Conservation (phyloP, 768 basidiomycete genomes). For the Coprinopsis sp. region DNA sequence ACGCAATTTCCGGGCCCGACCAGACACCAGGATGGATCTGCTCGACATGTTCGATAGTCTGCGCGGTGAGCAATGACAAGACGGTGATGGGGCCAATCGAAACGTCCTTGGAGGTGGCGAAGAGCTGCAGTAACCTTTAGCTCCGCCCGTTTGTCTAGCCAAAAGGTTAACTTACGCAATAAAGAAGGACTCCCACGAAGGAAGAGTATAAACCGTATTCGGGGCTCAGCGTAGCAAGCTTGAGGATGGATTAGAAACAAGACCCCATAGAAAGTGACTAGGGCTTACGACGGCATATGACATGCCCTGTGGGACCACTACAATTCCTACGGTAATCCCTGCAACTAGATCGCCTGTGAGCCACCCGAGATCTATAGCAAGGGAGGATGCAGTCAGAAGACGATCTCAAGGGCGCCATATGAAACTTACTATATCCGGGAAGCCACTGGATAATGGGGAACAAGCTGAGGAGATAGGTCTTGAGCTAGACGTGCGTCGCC, state of each 20-base stretch:
- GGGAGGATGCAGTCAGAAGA: slow-evolving; percentile 3
- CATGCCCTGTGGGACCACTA: slow-evolving; percentile 92
- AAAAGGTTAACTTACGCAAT: slow-evolving; percentile 54
- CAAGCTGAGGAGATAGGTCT: slow-evolving; percentile 61
- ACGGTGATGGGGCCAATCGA: slow-evolving; percentile 99
- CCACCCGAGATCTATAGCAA: slow-evolving; percentile 66
- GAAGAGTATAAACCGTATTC: slow-evolving; percentile 94
- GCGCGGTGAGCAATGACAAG: slow-evolving; percentile 86
- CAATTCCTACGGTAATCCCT: slow-evolving; percentile 90
- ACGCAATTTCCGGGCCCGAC: slow-evolving; percentile 73
- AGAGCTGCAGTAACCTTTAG: slow-evolving; percentile 49
- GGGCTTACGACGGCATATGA: slow-evolving; percentile 77
- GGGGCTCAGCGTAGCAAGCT: slow-evolving; percentile 81
- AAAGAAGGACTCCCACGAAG: slow-evolving; percentile 81
- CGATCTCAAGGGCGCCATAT: neutral
- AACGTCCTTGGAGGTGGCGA: slow-evolving; percentile 97
- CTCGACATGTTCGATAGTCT: slow-evolving; percentile 70
- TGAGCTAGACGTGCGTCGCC: too few relatives aligned
- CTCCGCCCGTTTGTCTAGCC: neutral
- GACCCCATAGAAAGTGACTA: neutral
- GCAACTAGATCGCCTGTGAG: slow-evolving; percentile 83
- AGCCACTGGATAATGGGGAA: slow-evolving; percentile 90
- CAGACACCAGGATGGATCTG: slow-evolving; percentile 51
- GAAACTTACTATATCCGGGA: slow-evolving; percentile 70
- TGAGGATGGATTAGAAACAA: neutral